These are phyloP conservation scores for Amaranthus hypochondriacus DNA, from an alignment of 148 eudicot genomes.

Conservation along the genomic window DNA sequence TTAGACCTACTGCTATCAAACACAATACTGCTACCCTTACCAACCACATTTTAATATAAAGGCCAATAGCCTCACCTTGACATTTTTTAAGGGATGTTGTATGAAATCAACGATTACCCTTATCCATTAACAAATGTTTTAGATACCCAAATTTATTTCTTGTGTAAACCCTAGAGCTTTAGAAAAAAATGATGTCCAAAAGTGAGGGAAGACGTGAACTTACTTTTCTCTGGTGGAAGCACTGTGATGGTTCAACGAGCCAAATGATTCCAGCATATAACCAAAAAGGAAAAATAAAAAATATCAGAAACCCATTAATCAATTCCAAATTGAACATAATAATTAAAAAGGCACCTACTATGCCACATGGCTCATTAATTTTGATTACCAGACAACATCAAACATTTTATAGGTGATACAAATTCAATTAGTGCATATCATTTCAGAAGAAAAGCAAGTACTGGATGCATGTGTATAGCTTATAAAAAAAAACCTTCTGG, in stretches of 20 bases:
- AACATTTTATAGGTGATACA: neutral
- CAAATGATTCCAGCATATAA: slow-evolving; percentile 25
- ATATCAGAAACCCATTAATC: slow-evolving; percentile 9
- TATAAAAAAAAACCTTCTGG: neutral
- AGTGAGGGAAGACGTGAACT: slow-evolving; percentile 30
- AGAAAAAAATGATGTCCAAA: neutral
- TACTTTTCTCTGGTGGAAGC: slow-evolving; percentile 94
- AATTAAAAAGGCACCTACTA: neutral
- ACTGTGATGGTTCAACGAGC: slow-evolving; percentile 46
- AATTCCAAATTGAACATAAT: neutral
- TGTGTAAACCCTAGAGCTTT: no score
- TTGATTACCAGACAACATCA: neutral
- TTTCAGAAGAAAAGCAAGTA: neutral
- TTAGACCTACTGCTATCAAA: no score
- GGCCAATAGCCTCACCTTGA: no score
- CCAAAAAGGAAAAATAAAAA: slow-evolving; percentile 8
- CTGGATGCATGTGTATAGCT: neutral
- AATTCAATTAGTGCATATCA: neutral
- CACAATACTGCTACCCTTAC: no score
- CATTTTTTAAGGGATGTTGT: no score
- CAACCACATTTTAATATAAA: no score
- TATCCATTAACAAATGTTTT: no score
- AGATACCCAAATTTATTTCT: no score
- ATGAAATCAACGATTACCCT: no score
- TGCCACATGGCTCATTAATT: neutral